These are phyloP conservation scores for Candida sp. DNA, from an alignment of 1,139 yeast species.

Conservation along the genomic window DNA sequence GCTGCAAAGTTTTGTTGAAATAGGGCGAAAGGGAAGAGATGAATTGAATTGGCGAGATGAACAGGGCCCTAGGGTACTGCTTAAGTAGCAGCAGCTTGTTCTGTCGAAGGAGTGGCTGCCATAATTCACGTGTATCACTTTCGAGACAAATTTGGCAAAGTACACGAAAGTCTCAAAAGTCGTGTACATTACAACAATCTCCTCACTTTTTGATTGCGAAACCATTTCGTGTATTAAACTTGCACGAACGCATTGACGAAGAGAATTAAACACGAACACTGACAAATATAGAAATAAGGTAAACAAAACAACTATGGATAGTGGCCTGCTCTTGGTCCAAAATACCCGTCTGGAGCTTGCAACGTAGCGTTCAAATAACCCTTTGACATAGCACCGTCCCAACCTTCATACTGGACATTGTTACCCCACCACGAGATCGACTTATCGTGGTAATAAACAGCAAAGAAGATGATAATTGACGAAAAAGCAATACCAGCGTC, in stretches of 20 bases:
- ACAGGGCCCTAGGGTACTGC: no score
- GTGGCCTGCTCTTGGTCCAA: not conserved
- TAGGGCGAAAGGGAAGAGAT: not conserved
- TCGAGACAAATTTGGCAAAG: not conserved
- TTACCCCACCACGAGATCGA: slow-evolving; percentile 63
- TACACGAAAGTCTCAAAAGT: not conserved
- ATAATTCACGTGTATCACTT: not conserved
- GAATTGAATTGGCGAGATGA: no score
- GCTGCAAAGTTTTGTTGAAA: not conserved
- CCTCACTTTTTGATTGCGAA: no score
- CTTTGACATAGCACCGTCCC: not conserved
- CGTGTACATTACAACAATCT: not conserved
- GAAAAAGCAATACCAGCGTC: slow-evolving; percentile 65
- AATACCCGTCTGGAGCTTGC: not conserved
- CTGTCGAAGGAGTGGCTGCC: no score
- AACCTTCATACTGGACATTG: slow-evolving; percentile 40
- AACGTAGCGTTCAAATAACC: not conserved
- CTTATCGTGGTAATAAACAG: slow-evolving; percentile 46
- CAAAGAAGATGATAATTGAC: slow-evolving; percentile 57
- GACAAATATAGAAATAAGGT: not conserved
- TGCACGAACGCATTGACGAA: not conserved
- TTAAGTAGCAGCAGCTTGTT: no score
- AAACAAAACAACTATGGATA: not conserved
- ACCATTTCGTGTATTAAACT: no score
- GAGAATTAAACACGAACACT: not conserved